Evolutionary conservation across 1,284 basidiomycete genomes (phyloP).

Genomic region (Phellinidium pouzarii): DNA sequence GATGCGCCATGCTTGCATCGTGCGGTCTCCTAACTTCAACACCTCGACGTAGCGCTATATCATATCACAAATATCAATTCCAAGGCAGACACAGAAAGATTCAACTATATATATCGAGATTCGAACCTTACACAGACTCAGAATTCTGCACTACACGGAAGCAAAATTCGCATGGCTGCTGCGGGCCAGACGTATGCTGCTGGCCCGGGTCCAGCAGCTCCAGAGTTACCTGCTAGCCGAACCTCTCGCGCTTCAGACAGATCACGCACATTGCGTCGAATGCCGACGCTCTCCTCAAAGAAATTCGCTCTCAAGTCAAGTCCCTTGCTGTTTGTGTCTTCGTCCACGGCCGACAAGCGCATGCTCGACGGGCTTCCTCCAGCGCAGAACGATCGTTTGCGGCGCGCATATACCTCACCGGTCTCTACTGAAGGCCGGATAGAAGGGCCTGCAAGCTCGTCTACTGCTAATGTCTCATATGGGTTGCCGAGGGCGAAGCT

Average conservation of each 20-base stretch:
- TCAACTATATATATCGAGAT: no score
- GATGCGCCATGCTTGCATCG: no score
- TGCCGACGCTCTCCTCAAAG: neutral
- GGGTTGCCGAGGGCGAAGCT: conserved; percentile 31
- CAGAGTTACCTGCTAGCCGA: neutral
- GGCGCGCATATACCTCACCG: neutral
- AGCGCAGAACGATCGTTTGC: neutral
- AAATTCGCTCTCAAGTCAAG: neutral
- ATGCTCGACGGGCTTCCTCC: neutral
- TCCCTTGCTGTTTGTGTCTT: neutral
- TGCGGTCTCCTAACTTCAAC: no score
- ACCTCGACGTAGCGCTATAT: neutral
- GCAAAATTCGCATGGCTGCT: neutral
- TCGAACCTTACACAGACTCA: neutral
- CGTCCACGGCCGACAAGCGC: neutral
- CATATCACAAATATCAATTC: neutral
- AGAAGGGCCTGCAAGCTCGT: neutral
- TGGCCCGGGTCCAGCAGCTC: neutral
- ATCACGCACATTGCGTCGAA: neutral
- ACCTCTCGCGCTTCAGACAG: neutral
- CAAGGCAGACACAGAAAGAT: neutral
- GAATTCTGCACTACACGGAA: neutral
- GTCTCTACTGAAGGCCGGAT: neutral
- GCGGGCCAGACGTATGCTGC: neutral
- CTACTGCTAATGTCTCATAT: neutral